These are phyloP conservation scores for Carex kokanica DNA, from an alignment of 176 grass and related monocot species.

Conservation along the genomic window DNA sequence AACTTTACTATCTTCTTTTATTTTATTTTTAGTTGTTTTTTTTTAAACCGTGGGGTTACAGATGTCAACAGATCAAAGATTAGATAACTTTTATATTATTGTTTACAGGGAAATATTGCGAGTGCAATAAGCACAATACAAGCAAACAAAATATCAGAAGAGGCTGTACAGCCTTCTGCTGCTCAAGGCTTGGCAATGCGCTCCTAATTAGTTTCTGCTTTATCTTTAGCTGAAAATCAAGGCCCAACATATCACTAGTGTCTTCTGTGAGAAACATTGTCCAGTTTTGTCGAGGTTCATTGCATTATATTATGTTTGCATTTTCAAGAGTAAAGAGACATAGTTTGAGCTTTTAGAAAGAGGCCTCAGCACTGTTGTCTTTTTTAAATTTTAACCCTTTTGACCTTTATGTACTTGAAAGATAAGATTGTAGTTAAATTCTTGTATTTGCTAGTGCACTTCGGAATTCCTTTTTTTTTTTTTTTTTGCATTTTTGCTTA, in stretches of 20 bases:
- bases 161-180: conserved; percentile 42
- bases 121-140: conserved; percentile 82
- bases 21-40: neutral
- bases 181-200: conserved; percentile 54
- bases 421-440: conserved; percentile 14
- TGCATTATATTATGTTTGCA: neutral
- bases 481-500: neutral
- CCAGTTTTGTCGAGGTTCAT: conserved; percentile 15
- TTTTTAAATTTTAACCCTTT: neutral
- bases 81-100: neutral
- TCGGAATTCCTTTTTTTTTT: neutral
- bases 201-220: conserved; percentile 24
- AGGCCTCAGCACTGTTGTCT: neutral
- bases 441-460: neutral
- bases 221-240: conserved; percentile 12
- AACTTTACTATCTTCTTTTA: neutral
- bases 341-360: neutral
- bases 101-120: conserved; percentile 65
- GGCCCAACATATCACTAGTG: neutral
- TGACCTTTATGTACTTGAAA: neutral
- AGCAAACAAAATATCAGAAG: conserved; percentile 74
- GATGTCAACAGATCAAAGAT: neutral
- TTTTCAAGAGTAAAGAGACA: neutral
- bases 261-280: neutral
- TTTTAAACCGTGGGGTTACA: neutral